Evolutionary conservation across 1,284 basidiomycete species (phyloP).

Genomic region (Filobasidium uniguttulatum): DNA sequence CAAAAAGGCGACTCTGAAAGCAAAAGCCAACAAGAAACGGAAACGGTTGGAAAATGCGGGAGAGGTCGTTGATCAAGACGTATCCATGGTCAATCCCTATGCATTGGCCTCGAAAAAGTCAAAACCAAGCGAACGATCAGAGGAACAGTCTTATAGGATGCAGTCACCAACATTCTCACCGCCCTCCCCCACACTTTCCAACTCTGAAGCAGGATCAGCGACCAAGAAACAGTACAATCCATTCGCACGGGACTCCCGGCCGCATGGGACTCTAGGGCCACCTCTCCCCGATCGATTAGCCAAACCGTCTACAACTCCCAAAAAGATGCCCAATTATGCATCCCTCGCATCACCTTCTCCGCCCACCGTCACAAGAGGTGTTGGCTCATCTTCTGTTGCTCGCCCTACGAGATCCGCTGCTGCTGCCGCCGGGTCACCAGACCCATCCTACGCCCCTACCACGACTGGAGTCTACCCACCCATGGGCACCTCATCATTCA

Average conservation of each 20-base stretch:
- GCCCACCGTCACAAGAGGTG: not conserved
- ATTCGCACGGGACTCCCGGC: not conserved
- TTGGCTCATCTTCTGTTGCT: not conserved
- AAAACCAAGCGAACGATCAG: too few species aligned
- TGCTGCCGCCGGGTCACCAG: not conserved
- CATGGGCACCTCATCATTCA: slow-evolving; percentile 5
- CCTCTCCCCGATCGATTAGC: slow-evolving; percentile 3
- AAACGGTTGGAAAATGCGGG: slow-evolving; percentile 1
- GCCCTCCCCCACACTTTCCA: not conserved
- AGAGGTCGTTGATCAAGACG: too few species aligned
- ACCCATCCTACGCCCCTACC: slow-evolving; percentile 2
- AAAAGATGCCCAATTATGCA: not conserved
- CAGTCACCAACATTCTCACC: slow-evolving; percentile 6
- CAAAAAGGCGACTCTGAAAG: slow-evolving; percentile 2
- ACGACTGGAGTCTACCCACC: slow-evolving; percentile 7
- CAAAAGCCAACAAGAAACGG: slow-evolving; percentile 3
- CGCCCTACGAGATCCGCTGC: not conserved
- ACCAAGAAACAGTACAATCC: not conserved
- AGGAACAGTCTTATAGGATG: not conserved
- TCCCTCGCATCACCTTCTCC: not conserved
- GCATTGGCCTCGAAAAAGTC: too few species aligned
- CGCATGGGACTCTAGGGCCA: not conserved
- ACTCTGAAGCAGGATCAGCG: not conserved
- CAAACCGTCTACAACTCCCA: not conserved
- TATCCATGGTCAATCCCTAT: too few species aligned